These are phyloP conservation scores for Blastobotrys indianensis DNA, from an alignment of 1,139 yeast species.

Conservation along the genomic window DNA sequence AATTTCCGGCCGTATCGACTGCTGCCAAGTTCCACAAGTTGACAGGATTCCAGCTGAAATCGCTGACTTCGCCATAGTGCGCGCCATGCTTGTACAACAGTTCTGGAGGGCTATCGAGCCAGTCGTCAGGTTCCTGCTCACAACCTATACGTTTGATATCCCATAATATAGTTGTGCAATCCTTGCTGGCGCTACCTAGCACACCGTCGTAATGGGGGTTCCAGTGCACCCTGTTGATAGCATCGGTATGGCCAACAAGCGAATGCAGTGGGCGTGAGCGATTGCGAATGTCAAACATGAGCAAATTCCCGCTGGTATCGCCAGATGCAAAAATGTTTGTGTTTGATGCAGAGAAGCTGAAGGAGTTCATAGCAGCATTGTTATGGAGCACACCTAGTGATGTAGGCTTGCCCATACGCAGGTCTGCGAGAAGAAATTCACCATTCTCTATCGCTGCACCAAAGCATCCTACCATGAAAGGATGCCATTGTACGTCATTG, in stretches of 20 bases:
- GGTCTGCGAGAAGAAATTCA: conserved; percentile 61
- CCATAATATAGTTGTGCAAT: conserved; percentile 67
- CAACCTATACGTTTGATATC: conserved; percentile 43
- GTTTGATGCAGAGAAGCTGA: conserved; percentile 57
- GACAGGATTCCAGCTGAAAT: conserved; percentile 71
- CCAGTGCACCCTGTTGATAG: conserved; percentile 71
- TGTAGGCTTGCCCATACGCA: conserved; percentile 34
- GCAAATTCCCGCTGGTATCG: conserved; percentile 55
- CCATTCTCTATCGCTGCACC: conserved; percentile 75
- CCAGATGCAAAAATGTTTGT: conserved; percentile 57
- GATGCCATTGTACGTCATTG: conserved; percentile 12
- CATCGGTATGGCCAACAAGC: conserved; percentile 46
- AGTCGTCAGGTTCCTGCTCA: conserved; percentile 30
- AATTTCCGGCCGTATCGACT: conserved; percentile 70
- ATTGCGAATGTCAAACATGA: conserved; percentile 64
- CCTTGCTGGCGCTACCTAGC: conserved; percentile 65
- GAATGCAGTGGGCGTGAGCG: conserved; percentile 26
- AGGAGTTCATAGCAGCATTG: conserved; percentile 50
- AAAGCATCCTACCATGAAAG: conserved; percentile 42
- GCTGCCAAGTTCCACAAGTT: conserved; percentile 72
- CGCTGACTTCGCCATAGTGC: conserved; percentile 82
- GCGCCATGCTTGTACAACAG: conserved; percentile 78
- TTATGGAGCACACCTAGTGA: conserved; percentile 30
- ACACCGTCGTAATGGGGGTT: conserved; percentile 55
- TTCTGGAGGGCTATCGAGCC: conserved; percentile 32